Base-by-base conservation (phyloP, 805 yeast genomes). In the Candida patagonica region DNA sequence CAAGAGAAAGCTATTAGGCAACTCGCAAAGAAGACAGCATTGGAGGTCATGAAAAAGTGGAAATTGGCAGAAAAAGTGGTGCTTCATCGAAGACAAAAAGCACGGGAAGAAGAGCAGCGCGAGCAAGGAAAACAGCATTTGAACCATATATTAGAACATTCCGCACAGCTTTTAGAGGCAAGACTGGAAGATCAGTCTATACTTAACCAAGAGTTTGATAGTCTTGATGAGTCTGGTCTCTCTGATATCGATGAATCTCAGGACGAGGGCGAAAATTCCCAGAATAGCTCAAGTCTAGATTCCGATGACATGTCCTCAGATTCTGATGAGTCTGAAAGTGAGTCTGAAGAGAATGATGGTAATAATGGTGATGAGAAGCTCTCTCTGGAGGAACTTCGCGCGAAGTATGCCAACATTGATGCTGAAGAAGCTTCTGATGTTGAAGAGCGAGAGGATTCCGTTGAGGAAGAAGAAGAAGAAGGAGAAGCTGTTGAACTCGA, bases 1-100 rank as follows among this genome's bases (percentile, higher is more conserved):
- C 74, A 78, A 50, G 94, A 87, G 50, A 80, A 74, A 50, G 74
- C 76, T 39, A 67, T 81, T 42, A 66, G 71, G 42, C 74, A 72
- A 43, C 58, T 89, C 25, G 94, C 96, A n/a, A 74, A 85, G 50
- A 71, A 78, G 36, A 82, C 94, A 0, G 81, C 83, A 1, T 79
- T 75, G 51, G 86, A 87, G 32, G 96, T 92, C 8, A 80, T 80
- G 60, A 86, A 79, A 57, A 78, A 92, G 53, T 92, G 99, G 99
- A 65, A 70, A 17, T 69, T 87, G 36, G 98, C 96, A 2, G 84
- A 80, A 46, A 86, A 83, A 56, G 66, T 67, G 10, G 81, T 78
- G 12, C 65, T 83, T 44, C 92, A 83, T 54, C 78, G 79, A 35
- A 76, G 80, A 45, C 85, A 82, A 49, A 80, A 73, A 44, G 46